Evolutionary conservation across 148 eudicot species (phyloP).

Genomic region (Silene conica): DNA sequence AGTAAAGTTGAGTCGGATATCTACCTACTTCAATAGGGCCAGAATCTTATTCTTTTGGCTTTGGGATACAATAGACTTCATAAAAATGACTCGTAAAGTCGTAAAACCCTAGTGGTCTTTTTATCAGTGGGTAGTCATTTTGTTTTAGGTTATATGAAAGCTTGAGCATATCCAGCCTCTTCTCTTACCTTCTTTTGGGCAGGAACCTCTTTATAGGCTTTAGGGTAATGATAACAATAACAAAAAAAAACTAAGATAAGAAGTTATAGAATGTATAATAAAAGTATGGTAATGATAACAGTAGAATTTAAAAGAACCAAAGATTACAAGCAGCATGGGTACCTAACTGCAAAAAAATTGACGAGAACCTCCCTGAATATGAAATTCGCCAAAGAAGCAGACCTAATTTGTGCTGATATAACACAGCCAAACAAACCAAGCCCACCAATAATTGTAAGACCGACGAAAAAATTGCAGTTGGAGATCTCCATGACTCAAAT

Average conservation of each 20-base stretch:
- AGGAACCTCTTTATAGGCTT: background rate
- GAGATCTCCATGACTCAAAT: constrained; percentile 28
- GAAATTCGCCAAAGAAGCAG: constrained; percentile 38
- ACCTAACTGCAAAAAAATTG: constrained; percentile 55
- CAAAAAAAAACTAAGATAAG: background rate
- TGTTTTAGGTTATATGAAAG: background rate
- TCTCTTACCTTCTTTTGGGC: background rate
- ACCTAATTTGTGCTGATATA: constrained; percentile 45
- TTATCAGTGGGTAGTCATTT: background rate
- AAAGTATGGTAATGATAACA: constrained; percentile 15
- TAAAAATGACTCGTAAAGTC: background rate
- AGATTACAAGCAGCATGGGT: constrained; percentile 5
- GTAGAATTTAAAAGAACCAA: background rate
- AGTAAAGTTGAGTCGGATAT: background rate
- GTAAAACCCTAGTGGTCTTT: background rate
- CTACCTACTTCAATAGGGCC: background rate
- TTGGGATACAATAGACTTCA: background rate
- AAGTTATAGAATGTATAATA: constrained; percentile 4
- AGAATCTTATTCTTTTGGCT: background rate
- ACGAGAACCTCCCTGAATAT: constrained; percentile 47
- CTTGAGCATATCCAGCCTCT: background rate
- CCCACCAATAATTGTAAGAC: background rate
- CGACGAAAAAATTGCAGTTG: background rate
- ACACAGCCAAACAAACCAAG: constrained; percentile 23
- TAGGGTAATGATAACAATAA: background rate